These are phyloP conservation scores for Friedmanniomyces endolithicus DNA, from an alignment of 495 filamentous ascomycete species.

Conservation along the genomic window DNA sequence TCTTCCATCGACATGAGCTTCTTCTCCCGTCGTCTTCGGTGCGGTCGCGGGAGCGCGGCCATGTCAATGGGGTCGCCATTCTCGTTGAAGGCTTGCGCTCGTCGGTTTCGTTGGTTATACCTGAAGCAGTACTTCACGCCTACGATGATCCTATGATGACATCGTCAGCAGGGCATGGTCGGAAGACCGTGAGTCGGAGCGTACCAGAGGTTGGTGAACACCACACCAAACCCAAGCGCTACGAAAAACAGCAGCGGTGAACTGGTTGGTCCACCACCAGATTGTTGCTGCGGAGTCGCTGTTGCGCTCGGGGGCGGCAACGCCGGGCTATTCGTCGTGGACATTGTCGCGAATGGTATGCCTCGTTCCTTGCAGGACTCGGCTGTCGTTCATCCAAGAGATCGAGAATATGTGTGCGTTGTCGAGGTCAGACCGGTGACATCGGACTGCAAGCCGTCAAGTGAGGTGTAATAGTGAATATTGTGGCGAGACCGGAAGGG, in stretches of 20 bases:
- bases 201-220: constrained; percentile 98
- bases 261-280: constrained; percentile 49
- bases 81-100: constrained; percentile 56
- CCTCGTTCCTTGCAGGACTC: neutral
- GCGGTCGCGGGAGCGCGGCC: constrained; percentile 54
- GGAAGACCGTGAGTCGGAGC: constrained; percentile 10
- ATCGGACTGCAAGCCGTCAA: neutral
- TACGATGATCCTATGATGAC: constrained; percentile 79
- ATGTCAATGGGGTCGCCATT: constrained; percentile 82
- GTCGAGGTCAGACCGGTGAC: neutral
- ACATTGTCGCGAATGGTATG: constrained; percentile 1
- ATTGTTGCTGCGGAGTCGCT: neutral
- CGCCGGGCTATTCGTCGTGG: neutral
- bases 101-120: constrained; percentile 88
- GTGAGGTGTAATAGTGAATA: neutral
- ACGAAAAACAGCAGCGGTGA: constrained; percentile 94
- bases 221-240: constrained; percentile 91
- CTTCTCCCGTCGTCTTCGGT: constrained; percentile 81
- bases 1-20: constrained; percentile 98
- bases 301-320: constrained; percentile 2
- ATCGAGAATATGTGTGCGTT: no score
- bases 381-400: neutral
- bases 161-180: constrained; percentile 4
- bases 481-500: neutral
- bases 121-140: constrained; percentile 98